A percentile compares a stretch with the other conserved stretches of the same genome.
These are phyloP conservation scores for Psilocybe subaeruginosa DNA, from an alignment of 768 basidiomycete species.

Conservation along the genomic window DNA sequence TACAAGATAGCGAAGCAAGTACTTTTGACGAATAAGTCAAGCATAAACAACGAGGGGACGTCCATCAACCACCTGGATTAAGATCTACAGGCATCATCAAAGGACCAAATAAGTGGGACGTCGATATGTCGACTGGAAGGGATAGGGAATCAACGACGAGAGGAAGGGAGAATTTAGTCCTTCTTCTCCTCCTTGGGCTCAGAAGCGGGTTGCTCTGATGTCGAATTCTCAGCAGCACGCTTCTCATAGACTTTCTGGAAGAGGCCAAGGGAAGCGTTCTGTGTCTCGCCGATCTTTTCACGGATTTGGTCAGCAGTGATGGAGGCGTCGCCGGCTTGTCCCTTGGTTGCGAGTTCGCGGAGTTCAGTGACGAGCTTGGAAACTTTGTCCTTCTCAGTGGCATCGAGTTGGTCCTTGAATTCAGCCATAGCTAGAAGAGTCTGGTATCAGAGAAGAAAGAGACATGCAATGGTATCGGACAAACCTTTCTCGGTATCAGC, in stretches of 20 bases:
- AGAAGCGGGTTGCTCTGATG: conserved; percentile 41
- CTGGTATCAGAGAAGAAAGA: neutral
- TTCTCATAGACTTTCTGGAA: conserved; percentile 99
- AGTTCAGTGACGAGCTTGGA: conserved; percentile 84
- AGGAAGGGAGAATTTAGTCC: conserved; percentile 52
- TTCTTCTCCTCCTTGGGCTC: conserved; percentile 82
- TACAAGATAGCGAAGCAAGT: conserved; percentile 17
- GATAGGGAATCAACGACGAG: conserved; percentile 6
- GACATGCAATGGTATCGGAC: conserved; percentile 19
- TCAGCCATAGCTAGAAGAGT: conserved; percentile 78
- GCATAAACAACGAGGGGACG: conserved; percentile 26
- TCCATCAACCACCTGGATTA: conserved; percentile 12
- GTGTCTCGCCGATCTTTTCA: conserved; percentile 91
- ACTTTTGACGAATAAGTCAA: conserved; percentile 35
- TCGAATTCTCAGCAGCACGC: conserved; percentile 70
- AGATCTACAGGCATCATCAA: conserved; percentile 6
- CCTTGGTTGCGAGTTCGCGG: conserved; percentile 87
- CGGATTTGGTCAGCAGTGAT: conserved; percentile 88
- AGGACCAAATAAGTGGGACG: conserved; percentile 11
- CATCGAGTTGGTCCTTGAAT: conserved; percentile 97
- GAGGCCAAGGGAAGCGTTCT: conserved; percentile 91
- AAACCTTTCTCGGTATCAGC: conserved; percentile 94
- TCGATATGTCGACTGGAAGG: conserved; percentile 12
- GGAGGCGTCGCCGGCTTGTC: conserved; percentile 80
- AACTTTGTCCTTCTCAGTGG: conserved; percentile 93